phyloP scores from a whole-genome alignment of 139 green algal species.

The Klebsormidium nitens region DNA sequence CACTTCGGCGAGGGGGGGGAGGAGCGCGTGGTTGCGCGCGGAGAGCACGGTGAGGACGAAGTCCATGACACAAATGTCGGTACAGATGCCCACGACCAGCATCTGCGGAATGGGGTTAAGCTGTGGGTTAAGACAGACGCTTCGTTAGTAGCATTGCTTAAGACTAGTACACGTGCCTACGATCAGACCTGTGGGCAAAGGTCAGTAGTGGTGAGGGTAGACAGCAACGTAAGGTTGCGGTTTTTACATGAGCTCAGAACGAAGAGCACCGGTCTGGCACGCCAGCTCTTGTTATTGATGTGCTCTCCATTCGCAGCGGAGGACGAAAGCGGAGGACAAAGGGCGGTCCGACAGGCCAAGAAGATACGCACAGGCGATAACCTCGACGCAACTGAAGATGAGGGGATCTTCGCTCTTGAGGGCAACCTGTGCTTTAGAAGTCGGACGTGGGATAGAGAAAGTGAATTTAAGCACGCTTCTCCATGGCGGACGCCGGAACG shows the following conservation, averaged over 20 bases:
- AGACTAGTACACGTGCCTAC: not conserved
- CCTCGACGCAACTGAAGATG: no score
- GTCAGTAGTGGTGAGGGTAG: not conserved
- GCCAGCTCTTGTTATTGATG: not conserved
- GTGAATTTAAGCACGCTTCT: no score
- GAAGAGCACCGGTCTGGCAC: not conserved
- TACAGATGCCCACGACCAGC: conserved; percentile 35
- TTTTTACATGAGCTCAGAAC: not conserved
- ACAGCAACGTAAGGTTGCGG: not conserved
- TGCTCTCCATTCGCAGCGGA: no score
- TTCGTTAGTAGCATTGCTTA: no score
- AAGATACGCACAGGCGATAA: no score
- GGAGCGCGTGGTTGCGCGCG: conserved; percentile 30
- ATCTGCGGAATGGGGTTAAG: conserved; percentile 8
- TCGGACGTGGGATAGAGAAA: no score
- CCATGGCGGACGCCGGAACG: no score
- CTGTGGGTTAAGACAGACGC: no score
- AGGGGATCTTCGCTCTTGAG: no score
- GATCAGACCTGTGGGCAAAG: not conserved
- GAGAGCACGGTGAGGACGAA: conserved; percentile 35
- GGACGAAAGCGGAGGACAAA: no score
- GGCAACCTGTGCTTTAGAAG: no score
- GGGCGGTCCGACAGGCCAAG: no score
- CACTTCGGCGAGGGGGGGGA: conserved; percentile 12
- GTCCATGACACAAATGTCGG: conserved; percentile 39